Conservation (phyloP, 2,329 filamentous ascomycete species). For the Aureobasidium melanogenum region DNA sequence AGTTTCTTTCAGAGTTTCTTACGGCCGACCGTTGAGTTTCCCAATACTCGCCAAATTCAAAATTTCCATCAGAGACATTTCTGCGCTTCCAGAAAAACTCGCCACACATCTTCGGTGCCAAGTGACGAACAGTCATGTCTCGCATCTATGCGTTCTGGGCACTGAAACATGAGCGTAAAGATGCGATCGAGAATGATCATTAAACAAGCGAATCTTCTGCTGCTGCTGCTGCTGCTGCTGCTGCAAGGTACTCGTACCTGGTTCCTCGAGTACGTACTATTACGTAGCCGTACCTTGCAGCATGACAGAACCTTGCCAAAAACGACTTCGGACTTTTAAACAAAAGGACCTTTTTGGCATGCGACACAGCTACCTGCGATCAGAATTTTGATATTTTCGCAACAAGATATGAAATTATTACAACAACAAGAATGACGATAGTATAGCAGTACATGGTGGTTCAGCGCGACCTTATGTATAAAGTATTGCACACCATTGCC, state of each 20-base stretch:
- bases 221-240: background rate
- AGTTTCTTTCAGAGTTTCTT: slow-evolving; percentile 3
- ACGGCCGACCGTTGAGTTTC: slow-evolving; percentile 1
- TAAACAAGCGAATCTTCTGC: background rate
- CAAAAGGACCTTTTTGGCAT: background rate
- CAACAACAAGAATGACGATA: background rate
- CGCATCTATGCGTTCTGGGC: background rate
- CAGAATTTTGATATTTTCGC: background rate
- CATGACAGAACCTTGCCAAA: slow-evolving; percentile 6
- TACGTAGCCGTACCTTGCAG: slow-evolving; percentile 9
- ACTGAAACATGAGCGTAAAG: background rate
- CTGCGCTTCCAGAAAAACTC: background rate
- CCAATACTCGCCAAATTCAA: background rate
- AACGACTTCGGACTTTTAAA: background rate
- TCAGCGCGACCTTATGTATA: background rate
- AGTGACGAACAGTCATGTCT: background rate
- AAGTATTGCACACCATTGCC: background rate
- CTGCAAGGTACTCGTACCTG: background rate
- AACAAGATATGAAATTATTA: background rate
- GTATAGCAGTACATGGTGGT: background rate
- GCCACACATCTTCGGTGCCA: slow-evolving; percentile 6
- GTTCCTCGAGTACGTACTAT: background rate
- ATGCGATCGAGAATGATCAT: background rate
- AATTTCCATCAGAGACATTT: slow-evolving; percentile 3
- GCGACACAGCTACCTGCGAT: background rate